phyloP scores from a whole-genome alignment of 495 filamentous ascomycete species.

The Massariosphaeria phaeospora region DNA sequence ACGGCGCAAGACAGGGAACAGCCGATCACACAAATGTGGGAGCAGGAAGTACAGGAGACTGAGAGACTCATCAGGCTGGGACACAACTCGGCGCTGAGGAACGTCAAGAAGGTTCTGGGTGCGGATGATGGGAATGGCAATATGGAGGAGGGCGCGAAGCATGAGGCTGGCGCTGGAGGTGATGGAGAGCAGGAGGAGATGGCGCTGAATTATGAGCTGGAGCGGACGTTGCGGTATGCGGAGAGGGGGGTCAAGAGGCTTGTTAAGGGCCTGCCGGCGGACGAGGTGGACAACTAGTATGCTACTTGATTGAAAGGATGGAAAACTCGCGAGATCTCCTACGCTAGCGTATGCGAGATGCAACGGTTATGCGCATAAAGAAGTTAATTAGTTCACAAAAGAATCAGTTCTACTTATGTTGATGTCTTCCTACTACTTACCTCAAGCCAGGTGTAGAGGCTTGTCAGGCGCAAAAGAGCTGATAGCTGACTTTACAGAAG shows the following conservation, averaged over 20 bases:
- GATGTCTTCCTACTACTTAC: too few relatives aligned
- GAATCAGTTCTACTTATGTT: too few relatives aligned
- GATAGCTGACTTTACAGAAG: too few relatives aligned
- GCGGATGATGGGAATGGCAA: slow-evolving; percentile 7
- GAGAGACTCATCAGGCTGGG: slow-evolving; percentile 17
- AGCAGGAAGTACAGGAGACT: slow-evolving; percentile 14
- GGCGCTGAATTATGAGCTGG: slow-evolving; percentile 11
- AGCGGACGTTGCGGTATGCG: slow-evolving; percentile 34
- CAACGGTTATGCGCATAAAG: too few relatives aligned
- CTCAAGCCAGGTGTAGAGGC: too few relatives aligned
- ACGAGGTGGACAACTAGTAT: slow-evolving; percentile 1
- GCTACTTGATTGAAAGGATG: too few relatives aligned
- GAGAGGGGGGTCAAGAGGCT: slow-evolving; percentile 40
- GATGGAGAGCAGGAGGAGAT: not conserved
- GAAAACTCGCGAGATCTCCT: too few relatives aligned
- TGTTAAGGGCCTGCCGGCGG: slow-evolving; percentile 31
- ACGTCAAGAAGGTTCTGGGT: slow-evolving; percentile 19
- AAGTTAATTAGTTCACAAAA: too few relatives aligned
- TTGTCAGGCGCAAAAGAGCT: too few relatives aligned
- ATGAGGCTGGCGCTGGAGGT: slow-evolving; percentile 28
- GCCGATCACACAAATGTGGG: not conserved
- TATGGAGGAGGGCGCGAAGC: not conserved
- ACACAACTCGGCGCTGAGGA: slow-evolving; percentile 14
- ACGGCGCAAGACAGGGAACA: not conserved
- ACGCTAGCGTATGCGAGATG: too few relatives aligned